phyloP scores from a whole-genome alignment of 2,329 filamentous ascomycete genomes.

The Malbranchea zuffiana region DNA sequence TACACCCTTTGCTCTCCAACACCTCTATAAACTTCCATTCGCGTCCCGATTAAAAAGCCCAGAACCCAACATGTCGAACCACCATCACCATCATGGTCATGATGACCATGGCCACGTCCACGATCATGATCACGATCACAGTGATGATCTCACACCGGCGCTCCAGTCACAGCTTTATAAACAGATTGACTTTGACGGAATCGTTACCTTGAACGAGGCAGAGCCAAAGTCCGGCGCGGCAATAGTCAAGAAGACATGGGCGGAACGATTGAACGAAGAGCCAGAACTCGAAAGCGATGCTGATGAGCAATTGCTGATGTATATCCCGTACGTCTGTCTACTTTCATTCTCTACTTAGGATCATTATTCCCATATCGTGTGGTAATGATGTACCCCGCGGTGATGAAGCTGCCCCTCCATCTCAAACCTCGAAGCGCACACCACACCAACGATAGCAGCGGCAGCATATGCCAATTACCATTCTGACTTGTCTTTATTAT shows the following conservation, averaged over 20 bases:
- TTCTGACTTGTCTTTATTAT: too few species aligned
- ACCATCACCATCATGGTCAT: slow-evolving; percentile 33
- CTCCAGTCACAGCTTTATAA: slow-evolving; percentile 84
- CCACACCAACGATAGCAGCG: too few species aligned
- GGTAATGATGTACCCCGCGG: not conserved
- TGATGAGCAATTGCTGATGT: slow-evolving; percentile 89
- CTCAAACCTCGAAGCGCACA: too few species aligned
- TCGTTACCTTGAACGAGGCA: slow-evolving; percentile 77
- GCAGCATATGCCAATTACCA: too few species aligned
- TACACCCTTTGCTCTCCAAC: too few species aligned
- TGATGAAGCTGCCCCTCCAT: not conserved
- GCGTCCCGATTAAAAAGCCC: too few species aligned
- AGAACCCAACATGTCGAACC: slow-evolving; percentile 14
- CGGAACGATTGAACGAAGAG: slow-evolving; percentile 57
- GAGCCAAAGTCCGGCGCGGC: slow-evolving; percentile 55
- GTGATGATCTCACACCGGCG: slow-evolving; percentile 82
- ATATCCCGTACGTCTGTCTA: slow-evolving; percentile 60
- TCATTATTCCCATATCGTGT: not conserved
- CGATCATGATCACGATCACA: slow-evolving; percentile 67
- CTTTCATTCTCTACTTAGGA: not conserved
- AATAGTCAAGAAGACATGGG: slow-evolving; percentile 85
- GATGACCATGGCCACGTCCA: slow-evolving; percentile 41
- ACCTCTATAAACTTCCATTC: not conserved
- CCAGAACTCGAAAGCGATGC: slow-evolving; percentile 76
- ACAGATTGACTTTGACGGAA: slow-evolving; percentile 78